A percentile compares a stretch with the other conserved stretches of the same genome.
Evolutionary conservation across 2,329 filamentous ascomycete species (phyloP).

Genomic region (Ambrosiella beaveri): DNA sequence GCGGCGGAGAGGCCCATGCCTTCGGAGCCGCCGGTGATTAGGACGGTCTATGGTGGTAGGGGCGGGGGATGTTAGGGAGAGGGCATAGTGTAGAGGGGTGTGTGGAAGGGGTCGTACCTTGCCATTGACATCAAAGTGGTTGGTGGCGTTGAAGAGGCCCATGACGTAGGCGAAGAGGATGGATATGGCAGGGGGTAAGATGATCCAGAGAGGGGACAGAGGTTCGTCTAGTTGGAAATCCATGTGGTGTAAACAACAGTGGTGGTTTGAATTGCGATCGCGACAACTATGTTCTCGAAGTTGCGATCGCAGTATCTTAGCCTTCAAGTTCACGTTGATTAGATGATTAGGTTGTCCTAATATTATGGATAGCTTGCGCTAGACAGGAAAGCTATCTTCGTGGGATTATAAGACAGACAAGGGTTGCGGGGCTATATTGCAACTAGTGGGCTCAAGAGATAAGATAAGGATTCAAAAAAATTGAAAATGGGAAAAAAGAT

Average conservation of each 20-base stretch:
- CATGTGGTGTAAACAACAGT: neutral
- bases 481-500: neutral
- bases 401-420: neutral
- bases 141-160: conserved; percentile 45
- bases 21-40: conserved; percentile 83
- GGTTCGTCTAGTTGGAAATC: conserved; percentile 4
- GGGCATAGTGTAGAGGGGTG: neutral
- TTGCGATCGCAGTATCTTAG: neutral
- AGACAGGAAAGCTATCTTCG: neutral
- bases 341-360: neutral
- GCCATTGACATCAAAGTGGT: conserved; percentile 71
- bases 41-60: conserved; percentile 44
- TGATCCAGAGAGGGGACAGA: conserved; percentile 15
- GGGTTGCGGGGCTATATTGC: neutral
- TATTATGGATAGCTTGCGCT: neutral
- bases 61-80: conserved; percentile 1
- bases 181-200: conserved; percentile 19
- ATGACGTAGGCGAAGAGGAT: conserved; percentile 31
- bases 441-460: neutral
- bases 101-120: conserved; percentile 36
- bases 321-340: neutral
- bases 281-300: neutral
- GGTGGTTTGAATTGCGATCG: neutral
- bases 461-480: conserved; percentile 8
- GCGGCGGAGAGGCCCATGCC: conserved; percentile 73